Evolutionary conservation across 495 filamentous ascomycete species (phyloP).

Genomic region (Penicillium daleae): DNA sequence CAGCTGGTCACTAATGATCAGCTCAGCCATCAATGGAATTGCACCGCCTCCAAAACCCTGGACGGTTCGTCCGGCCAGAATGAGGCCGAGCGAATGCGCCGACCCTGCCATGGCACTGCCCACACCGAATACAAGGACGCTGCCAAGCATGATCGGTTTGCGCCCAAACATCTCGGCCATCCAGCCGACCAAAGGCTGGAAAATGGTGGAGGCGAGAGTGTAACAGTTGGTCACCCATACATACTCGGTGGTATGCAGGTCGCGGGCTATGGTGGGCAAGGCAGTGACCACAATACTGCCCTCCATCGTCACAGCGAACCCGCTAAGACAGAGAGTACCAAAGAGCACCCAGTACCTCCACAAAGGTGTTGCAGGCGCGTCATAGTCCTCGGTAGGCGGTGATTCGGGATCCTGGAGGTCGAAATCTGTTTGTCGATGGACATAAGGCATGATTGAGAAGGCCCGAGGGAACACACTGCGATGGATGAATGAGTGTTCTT

Average conservation of each 20-base stretch:
- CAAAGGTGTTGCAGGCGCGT: not conserved
- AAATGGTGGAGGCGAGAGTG: not conserved
- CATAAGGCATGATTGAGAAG: not conserved
- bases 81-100: not conserved
- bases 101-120: not conserved
- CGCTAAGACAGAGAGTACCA: conserved; percentile 7
- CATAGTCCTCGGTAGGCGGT: not conserved
- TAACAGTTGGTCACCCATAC: not conserved
- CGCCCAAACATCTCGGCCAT: not conserved
- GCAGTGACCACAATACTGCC: conserved; percentile 9
- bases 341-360: conserved; percentile 10
- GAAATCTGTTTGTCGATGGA: not conserved
- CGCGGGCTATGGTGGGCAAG: conserved; percentile 7
- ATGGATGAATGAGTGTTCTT: not conserved
- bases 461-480: not conserved
- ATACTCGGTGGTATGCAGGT: not conserved
- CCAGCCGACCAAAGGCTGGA: not conserved
- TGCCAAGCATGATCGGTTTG: not conserved
- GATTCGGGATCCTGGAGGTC: not conserved
- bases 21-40: conserved; percentile 34
- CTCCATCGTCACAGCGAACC: conserved; percentile 7
- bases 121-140: not conserved
- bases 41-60: conserved; percentile 44
- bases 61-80: conserved; percentile 37
- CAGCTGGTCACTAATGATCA: conserved; percentile 41